These are phyloP conservation scores for Exophiala calicioides DNA, from an alignment of 2,329 filamentous ascomycete species.

Conservation along the genomic window DNA sequence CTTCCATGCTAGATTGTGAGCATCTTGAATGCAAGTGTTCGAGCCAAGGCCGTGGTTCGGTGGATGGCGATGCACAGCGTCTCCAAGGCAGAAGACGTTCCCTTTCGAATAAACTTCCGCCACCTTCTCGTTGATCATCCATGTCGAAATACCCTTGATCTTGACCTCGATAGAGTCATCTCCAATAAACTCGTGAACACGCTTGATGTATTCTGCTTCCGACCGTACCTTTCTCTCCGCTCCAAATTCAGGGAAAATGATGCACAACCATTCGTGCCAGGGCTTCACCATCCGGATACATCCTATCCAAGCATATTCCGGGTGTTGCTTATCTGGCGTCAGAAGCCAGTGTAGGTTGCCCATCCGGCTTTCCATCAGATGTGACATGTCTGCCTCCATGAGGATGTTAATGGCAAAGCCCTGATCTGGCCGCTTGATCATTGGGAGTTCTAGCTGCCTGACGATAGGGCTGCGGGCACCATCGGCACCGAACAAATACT, in stretches of 20 bases:
- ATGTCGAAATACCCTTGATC: constrained; percentile 56
- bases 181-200: constrained; percentile 55
- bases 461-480: constrained; percentile 45
- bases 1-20: constrained; percentile 42
- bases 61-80: constrained; percentile 40
- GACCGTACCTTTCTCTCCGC: constrained; percentile 42
- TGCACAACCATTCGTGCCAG: constrained; percentile 64
- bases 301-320: constrained; percentile 52
- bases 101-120: constrained; percentile 57
- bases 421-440: constrained; percentile 45
- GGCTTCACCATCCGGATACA: constrained; percentile 63
- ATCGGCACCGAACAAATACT: constrained; percentile 47
- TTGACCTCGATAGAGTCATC: constrained; percentile 39
- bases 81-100: constrained; percentile 45
- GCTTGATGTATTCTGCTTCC: constrained; percentile 48
- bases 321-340: constrained; percentile 50
- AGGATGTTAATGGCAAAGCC: constrained; percentile 55
- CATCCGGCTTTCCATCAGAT: constrained; percentile 51
- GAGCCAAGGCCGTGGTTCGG: constrained; percentile 39
- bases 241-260: constrained; percentile 48
- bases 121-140: constrained; percentile 63
- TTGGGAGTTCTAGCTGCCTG: constrained; percentile 48
- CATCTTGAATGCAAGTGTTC: constrained; percentile 42
- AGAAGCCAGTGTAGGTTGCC: constrained; percentile 64
- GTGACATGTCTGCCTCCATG: constrained; percentile 52